phyloP scores from a whole-genome alignment of 768 basidiomycete genomes.

The Kondoa subrosea region DNA sequence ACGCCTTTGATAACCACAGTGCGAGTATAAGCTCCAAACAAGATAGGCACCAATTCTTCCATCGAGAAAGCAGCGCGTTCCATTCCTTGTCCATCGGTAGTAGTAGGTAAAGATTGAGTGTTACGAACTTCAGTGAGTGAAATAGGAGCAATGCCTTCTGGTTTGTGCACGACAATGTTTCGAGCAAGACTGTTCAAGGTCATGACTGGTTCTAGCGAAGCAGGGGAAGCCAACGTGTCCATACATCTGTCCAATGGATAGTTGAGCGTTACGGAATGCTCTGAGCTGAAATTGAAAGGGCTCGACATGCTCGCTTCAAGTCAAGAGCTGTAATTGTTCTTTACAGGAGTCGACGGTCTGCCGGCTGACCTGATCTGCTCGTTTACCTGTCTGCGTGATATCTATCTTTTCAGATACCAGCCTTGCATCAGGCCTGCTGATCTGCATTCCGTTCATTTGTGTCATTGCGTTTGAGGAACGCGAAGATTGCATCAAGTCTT shows the following conservation, averaged over 20 bases:
- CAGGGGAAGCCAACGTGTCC: not conserved
- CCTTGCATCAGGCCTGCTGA: too few relatives aligned
- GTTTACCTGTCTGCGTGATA: not conserved
- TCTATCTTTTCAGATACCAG: too few relatives aligned
- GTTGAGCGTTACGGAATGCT: not conserved
- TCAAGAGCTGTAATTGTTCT: not conserved
- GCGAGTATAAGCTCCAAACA: not conserved
- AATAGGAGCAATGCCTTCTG: not conserved
- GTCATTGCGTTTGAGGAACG: too few relatives aligned
- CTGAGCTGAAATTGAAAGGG: not conserved
- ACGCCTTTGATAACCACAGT: not conserved
- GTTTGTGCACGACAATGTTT: not conserved
- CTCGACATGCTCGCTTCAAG: not conserved
- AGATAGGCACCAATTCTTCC: not conserved
- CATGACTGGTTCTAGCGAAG: not conserved
- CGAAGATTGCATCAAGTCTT: too few relatives aligned
- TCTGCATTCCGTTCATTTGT: too few relatives aligned
- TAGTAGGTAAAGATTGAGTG: not conserved
- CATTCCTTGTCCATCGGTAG: slow-evolving; percentile 2
- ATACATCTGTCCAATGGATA: not conserved
- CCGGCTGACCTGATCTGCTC: not conserved
- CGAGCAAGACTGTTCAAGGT: not conserved
- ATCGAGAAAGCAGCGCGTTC: not conserved
- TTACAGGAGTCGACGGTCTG: not conserved
- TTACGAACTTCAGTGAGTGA: not conserved